A percentile compares a stretch with the other conserved stretches of the same genome.
phyloP scores from a whole-genome alignment of 2,329 filamentous ascomycete genomes.

The Trichoderma pleuroti region DNA sequence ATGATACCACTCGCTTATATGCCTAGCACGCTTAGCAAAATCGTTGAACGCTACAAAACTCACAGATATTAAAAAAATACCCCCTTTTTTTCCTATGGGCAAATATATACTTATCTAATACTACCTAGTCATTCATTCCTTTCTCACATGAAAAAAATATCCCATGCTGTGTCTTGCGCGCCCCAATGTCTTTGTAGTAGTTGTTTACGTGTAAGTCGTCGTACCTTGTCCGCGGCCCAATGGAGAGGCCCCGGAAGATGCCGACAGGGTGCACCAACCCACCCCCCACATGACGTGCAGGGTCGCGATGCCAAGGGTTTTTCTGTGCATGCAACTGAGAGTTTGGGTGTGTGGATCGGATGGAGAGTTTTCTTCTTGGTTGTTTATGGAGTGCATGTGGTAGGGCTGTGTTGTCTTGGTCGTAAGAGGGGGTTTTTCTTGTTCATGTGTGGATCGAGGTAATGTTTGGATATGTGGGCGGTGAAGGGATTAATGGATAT shows the following conservation, averaged over 20 bases:
- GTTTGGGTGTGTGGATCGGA: neutral
- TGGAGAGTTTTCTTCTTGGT: neutral
- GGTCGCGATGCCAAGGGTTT: conserved; percentile 6
- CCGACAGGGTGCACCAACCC: neutral
- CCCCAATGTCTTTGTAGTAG: neutral
- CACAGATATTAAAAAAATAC: neutral
- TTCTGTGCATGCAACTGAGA: neutral
- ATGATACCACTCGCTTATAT: conserved; percentile 15
- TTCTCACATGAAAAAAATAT: neutral
- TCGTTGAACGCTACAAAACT: neutral
- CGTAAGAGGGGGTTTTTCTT: neutral
- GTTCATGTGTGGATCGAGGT: neutral
- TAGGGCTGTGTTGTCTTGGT: neutral
- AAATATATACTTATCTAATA: conserved; percentile 17
- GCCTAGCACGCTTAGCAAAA: conserved; percentile 10
- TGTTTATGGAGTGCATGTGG: neutral
- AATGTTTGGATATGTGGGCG: neutral
- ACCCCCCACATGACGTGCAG: neutral
- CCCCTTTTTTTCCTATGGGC: neutral
- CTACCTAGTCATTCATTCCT: conserved; percentile 10
- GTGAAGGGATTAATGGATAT: neutral
- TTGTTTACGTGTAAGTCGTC: neutral
- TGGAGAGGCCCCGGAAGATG: conserved; percentile 5
- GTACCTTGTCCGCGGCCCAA: neutral
- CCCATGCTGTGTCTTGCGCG: neutral